A percentile compares a stretch with the other conserved stretches of the same genome.
Conservation (phyloP, 306 rosid genomes). For the Ziziphus jujuba region DNA sequence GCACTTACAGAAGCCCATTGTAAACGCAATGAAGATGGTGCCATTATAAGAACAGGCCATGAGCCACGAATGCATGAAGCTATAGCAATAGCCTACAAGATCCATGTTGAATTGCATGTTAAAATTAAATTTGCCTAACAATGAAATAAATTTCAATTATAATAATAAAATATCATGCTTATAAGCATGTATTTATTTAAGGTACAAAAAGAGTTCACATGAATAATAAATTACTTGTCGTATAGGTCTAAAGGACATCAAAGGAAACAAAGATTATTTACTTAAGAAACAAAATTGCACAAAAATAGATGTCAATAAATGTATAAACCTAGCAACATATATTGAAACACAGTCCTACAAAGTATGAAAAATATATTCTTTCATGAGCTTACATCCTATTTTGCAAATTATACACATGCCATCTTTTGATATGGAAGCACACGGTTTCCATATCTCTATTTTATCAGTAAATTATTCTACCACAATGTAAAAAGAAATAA, state of each 20-base stretch:
- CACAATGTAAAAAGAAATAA: too few species aligned
- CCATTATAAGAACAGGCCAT: conserved; percentile 90
- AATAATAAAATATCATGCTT: too few species aligned
- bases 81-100: conserved; percentile 90
- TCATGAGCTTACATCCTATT: neutral
- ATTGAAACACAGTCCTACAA: neutral
- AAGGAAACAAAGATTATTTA: conserved; percentile 9
- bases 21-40: conserved; percentile 89
- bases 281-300: conserved; percentile 22
- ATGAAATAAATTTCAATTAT: neutral
- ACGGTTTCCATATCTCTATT: neutral
- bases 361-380: neutral
- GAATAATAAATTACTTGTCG: conserved; percentile 56
- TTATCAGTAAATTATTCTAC: neutral
- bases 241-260: conserved; percentile 56
- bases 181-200: neutral
- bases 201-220: conserved; percentile 12
- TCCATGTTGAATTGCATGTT: conserved; percentile 9
- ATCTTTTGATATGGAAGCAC: too few species aligned
- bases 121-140: neutral
- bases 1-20: conserved; percentile 92
- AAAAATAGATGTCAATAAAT: conserved; percentile 1
- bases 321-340: neutral
- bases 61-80: conserved; percentile 78
- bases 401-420: too few species aligned